Base-by-base conservation (phyloP, 2,329 filamentous ascomycete species). In the Diaporthe humulicola region DNA sequence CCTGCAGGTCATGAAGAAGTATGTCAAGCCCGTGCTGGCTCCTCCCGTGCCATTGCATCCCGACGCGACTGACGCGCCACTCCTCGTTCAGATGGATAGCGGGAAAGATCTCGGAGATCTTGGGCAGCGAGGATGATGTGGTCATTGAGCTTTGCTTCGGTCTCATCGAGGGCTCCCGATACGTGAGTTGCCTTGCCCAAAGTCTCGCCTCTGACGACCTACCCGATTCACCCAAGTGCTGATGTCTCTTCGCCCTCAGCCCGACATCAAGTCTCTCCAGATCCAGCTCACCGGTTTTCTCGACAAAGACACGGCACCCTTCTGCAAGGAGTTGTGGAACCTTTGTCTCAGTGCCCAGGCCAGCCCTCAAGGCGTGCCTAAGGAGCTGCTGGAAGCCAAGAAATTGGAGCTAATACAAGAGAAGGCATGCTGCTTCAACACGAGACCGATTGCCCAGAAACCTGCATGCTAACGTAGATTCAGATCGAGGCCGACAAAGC, bases 1-100 rank as follows among this genome's bases (percentile, higher is more conserved):
- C 82, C 88, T 98, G 69, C 95, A 98, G 84, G 94, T 99, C 73
- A 98, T 99, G 92, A 98, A 98, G 89, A 98, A 97, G 94, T 97
- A 82, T 81, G 92, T 85, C 64, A 69, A 54, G 48, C 40, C 60
- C 28, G 17, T 42, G 25, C 19, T 33, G 40, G 38, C 50, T 56
- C 48, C 25, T 50, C 57, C 67, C 60, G 61, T 38, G 10, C 58
- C 45, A 33, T n/a, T 33, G 19, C 40, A 22, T 38, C 56, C 33
- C 64, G 40, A 64, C 69, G 61, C 50, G 61, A 45, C 71, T 76
- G 56, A 76, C 73, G 58, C 25, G 61, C 30, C 76, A 71, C 70
- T 75, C n/a, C 74, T 66, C 36, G 56, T 74, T 45, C 79, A 98
- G 95, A 88, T 99, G 97, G 97, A 98, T 98, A 82, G 94, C 95